Base-by-base conservation (phyloP, 192 early-diverging fungal genomes). In the Gorgonomyces haynaldii region DNA sequence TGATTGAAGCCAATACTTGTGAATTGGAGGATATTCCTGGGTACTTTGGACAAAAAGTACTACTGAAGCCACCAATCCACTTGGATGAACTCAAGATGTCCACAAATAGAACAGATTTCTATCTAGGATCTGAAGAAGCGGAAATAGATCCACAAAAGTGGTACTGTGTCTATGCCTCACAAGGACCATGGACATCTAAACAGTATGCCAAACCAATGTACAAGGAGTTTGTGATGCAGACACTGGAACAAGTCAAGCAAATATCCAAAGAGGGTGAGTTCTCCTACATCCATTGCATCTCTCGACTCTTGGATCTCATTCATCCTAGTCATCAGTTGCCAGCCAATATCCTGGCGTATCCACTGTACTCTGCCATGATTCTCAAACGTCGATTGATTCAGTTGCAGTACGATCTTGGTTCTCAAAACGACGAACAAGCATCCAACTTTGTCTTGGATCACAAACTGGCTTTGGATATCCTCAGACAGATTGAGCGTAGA, bases 261-360 rank as follows among this genome's bases (percentile, higher is more conserved):
- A 1, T 15, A 26, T n/a, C 16, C 17, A 43, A 20, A 19, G 62
- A 61, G 28, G 1, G 23, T 8, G 37, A 49, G 10, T 45, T 37
- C 19, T 62, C 69, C 1, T 76, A 52, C 50, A 41, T 56, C 9
- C 58, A 58, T 28, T 24, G 54, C 2, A 46, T 76, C 3, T 57
- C 74, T 2, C 44, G 57, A 15, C 15, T 73, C 23, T 10, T 77
- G 1, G 74, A 77, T 42, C 58, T 58, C 0, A 60, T 64, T 0
- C 67, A 77, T 50, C 74, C 74, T 1, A 45, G 62, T 3, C 74
- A 77, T 45, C 55, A 54, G 31, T 56, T 77, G 20, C 66, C 56
- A 34, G 58, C 62, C 0, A 36, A 50, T 2, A 55, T 70, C 21
- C 50, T 77, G 22, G 65, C 67, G 4, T 67, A 61, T 53, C 70